Conservation (phyloP, 768 basidiomycete genomes). For the Botryobasidium botryosum region DNA sequence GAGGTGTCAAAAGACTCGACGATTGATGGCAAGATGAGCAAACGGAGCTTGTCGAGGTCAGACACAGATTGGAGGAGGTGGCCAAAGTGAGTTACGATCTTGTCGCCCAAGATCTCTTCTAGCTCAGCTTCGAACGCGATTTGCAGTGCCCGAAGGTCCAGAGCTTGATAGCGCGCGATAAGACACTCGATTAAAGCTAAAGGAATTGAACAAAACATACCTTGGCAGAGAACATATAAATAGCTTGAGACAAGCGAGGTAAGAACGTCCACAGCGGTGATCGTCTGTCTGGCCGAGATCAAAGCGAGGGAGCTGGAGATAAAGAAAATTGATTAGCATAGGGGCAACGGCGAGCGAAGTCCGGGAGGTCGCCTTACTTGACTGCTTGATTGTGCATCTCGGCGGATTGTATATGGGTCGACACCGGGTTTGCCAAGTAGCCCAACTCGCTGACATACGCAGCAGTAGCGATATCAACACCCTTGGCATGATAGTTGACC, state of each 20-base stretch:
- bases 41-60: constrained; percentile 29
- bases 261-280: constrained; percentile 62
- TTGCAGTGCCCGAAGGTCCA: constrained; percentile 67
- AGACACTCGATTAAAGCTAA: no score
- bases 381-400: constrained; percentile 90
- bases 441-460: constrained; percentile 73
- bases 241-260: constrained; percentile 52
- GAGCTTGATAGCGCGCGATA: constrained; percentile 25
- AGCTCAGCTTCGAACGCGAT: constrained; percentile 40
- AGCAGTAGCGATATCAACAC: constrained; percentile 68
- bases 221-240: constrained; percentile 61
- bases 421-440: constrained; percentile 67
- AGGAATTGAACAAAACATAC: constrained; percentile 2
- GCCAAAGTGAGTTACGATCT: constrained; percentile 32
- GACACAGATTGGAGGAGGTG: constrained; percentile 21
- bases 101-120: constrained; percentile 30
- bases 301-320: constrained; percentile 55
- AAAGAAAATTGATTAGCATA: no score
- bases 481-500: constrained; percentile 69
- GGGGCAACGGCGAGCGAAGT: no score
- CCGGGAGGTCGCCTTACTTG: constrained; percentile 66
- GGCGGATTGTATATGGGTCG: constrained; percentile 68
- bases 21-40: constrained; percentile 20
- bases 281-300: constrained; percentile 65
- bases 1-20: constrained; percentile 42